Base-by-base conservation (phyloP, 2,329 filamentous ascomycete genomes). In the Lecanicillium sp. region DNA sequence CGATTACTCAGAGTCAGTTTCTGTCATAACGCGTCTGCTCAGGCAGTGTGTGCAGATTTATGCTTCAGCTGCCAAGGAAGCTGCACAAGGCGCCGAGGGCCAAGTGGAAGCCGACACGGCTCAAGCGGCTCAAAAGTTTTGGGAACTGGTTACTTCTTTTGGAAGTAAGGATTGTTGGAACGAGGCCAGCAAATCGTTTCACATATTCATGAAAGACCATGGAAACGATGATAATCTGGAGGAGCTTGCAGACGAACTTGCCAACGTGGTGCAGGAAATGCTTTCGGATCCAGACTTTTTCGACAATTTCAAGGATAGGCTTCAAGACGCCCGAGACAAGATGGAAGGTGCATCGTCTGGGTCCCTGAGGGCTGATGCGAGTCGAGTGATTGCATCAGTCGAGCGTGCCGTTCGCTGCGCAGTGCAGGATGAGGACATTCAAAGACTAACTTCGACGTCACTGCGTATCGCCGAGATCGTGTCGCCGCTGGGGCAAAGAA, bases 1-100 rank as follows among this genome's bases (percentile, higher is more conserved):
- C 7, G 87, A 95, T 56, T 96, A 96, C 56, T 79, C 83, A 0
- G 80, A 89, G 34, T 95, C 89, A 0, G 87, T 95, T 0, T 87
- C 85, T 1, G 87, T 80, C 0, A 60, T 96, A 22, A 77, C 84
- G 0, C 62, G 80, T 7, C 68, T 96, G 5, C 70, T 95, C 41
- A 78, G 87, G 53, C 77, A 82, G 30, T 95, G 94, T 57, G 81
- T 85, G 9, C 66, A 78, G 45, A 69, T 80, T 9, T 95, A 95
- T 56, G 85, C 86, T 0, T 77, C 79, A 27, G 82, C 80, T 0
- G 73, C 80, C 0, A 74, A 82, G 38, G 75, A 86, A 34, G 73
- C 85, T 0, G 67, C 80, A 3, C 69, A 77, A 17, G 74, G 76
- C 2, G 74, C 81, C 0, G 75, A 85, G 45, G 75, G 83, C 29